phyloP scores from a whole-genome alignment of 805 yeast genomes.

The Saccharomycopsis schoenii region DNA sequence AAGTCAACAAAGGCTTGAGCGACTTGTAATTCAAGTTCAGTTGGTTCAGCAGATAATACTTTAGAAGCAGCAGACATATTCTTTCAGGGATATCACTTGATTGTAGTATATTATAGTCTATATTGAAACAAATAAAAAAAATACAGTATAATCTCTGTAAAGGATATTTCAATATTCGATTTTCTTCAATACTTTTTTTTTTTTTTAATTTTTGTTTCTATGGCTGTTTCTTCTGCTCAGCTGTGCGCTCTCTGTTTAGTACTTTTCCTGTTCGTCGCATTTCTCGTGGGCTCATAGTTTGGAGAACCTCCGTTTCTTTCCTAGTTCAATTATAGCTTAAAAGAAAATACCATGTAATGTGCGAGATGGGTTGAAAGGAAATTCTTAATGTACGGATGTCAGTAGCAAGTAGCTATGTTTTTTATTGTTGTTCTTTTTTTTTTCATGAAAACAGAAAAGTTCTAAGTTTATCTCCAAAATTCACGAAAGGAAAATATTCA shows the following conservation, averaged over 20 bases:
- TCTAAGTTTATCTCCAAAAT: no score
- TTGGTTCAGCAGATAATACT: constrained; percentile 89
- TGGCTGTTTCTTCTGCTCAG: background rate
- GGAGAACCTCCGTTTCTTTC: background rate
- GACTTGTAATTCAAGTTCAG: constrained; percentile 98
- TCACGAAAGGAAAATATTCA: no score
- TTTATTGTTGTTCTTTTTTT: no score
- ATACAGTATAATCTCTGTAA: background rate
- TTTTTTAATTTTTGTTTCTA: background rate
- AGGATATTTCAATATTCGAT: background rate
- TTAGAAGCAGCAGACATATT: constrained; percentile 95
- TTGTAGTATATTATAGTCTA: background rate
- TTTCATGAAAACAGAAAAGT: no score
- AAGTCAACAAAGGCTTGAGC: constrained; percentile 97
- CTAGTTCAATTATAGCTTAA: background rate
- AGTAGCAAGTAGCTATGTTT: no score
- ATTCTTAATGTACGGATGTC: no score
- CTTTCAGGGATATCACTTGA: constrained; percentile 3
- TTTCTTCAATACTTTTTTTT: background rate
- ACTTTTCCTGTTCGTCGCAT: background rate
- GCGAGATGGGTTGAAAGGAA: no score
- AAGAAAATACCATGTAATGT: background rate
- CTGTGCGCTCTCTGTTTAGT: no score
- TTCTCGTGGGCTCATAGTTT: background rate
- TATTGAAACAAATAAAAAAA: background rate